Evolutionary conservation across 2,329 filamentous ascomycete species (phyloP).

Genomic region (Penicillium freii): DNA sequence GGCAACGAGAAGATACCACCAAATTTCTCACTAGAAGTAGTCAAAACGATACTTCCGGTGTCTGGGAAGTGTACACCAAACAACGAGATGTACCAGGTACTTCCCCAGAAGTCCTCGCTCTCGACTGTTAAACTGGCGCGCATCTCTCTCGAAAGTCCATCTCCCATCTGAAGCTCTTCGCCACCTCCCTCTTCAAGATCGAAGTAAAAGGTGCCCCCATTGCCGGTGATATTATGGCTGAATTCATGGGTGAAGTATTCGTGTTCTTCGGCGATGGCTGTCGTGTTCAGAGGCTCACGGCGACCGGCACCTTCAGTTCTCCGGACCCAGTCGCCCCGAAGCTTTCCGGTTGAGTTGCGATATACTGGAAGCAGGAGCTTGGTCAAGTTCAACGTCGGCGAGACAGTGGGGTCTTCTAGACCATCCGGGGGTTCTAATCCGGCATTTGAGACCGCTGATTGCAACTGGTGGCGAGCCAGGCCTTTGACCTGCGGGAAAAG

Average conservation of each 20-base stretch:
- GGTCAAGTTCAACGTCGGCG: conserved; percentile 36
- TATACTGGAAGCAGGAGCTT: conserved; percentile 59
- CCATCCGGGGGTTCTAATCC: conserved; percentile 32
- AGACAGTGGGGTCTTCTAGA: conserved; percentile 26
- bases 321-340: conserved; percentile 74
- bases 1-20: conserved; percentile 87
- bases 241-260: conserved; percentile 68
- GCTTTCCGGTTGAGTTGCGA: conserved; percentile 72
- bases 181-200: conserved; percentile 59
- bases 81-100: conserved; percentile 74
- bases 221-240: conserved; percentile 76
- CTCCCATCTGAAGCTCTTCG: conserved; percentile 37
- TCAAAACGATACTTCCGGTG: conserved; percentile 76
- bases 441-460: conserved; percentile 32
- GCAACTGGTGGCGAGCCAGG: conserved; percentile 59
- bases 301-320: conserved; percentile 51
- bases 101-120: conserved; percentile 66
- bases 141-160: conserved; percentile 64
- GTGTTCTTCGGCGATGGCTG: conserved; percentile 61
- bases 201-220: conserved; percentile 66
- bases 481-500: conserved; percentile 66
- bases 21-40: conserved; percentile 91
- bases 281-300: conserved; percentile 59
- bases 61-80: conserved; percentile 83
- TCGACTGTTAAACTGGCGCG: conserved; percentile 69